Evolutionary conservation across 257 asterid genomes (phyloP).

Genomic region (Verbascum thapsus): DNA sequence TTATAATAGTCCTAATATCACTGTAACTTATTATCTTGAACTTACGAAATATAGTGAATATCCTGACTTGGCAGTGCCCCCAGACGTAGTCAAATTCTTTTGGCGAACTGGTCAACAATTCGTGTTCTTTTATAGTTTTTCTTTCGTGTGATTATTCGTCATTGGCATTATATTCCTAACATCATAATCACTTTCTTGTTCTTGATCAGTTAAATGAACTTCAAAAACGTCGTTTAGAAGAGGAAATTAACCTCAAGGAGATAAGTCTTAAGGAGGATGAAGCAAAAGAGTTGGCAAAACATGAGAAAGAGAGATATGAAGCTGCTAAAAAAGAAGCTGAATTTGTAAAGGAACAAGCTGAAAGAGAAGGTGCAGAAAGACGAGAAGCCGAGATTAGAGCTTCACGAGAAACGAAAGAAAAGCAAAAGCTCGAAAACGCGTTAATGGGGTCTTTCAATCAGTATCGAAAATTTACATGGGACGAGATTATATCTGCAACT

Average conservation of each 20-base stretch:
- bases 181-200: constrained; percentile 3
- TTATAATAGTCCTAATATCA: no score
- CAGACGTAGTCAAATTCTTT: no score
- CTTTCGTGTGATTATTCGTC: no score
- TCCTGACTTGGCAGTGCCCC: no score
- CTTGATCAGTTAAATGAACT: constrained; percentile 61
- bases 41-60: no score
- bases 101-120: no score
- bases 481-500: constrained; percentile 70
- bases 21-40: no score
- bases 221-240: constrained; percentile 64
- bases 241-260: constrained; percentile 57
- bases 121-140: no score
- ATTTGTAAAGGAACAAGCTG: constrained; percentile 55
- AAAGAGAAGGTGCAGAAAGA: constrained; percentile 71
- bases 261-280: constrained; percentile 71
- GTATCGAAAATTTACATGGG: constrained; percentile 80
- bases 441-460: constrained; percentile 48
- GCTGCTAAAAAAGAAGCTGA: constrained; percentile 71
- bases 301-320: constrained; percentile 60
- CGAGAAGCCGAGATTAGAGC: constrained; percentile 65
- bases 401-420: constrained; percentile 59
- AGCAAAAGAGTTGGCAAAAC: constrained; percentile 60
- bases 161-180: no score
- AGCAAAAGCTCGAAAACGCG: constrained; percentile 63